phyloP scores from a whole-genome alignment of 2,329 filamentous ascomycete species.

The Mycogone perniciosa region DNA sequence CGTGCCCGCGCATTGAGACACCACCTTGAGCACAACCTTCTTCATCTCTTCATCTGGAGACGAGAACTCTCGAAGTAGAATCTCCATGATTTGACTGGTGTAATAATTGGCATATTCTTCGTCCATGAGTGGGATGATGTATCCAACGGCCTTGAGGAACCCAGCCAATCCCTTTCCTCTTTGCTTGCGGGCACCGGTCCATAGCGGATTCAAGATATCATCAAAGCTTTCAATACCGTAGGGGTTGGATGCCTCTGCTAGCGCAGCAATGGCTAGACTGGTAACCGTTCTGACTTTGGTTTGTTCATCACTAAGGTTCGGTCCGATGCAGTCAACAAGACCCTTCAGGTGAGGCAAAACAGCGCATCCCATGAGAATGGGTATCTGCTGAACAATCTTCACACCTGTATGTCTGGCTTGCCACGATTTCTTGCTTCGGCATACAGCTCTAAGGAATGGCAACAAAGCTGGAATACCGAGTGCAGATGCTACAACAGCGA shows the following conservation, averaged over 20 bases:
- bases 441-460: conserved; percentile 91
- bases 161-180: conserved; percentile 92
- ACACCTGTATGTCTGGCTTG: conserved; percentile 96
- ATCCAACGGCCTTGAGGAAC: conserved; percentile 95
- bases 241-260: conserved; percentile 93
- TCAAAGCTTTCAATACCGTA: conserved; percentile 99
- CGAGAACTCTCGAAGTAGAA: conserved; percentile 88
- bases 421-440: conserved; percentile 98
- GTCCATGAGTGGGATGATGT: conserved; percentile 98
- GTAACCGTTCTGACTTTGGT: conserved; percentile 97
- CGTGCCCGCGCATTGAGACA: conserved; percentile 91
- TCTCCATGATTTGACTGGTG: conserved; percentile 98
- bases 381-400: conserved; percentile 98
- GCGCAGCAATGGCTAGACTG: conserved; percentile 84
- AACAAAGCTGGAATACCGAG: conserved; percentile 92
- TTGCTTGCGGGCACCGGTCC: conserved; percentile 94
- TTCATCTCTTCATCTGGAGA: conserved; percentile 99
- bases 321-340: conserved; percentile 90
- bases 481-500: conserved; percentile 93
- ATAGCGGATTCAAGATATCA: conserved; percentile 92
- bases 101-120: conserved; percentile 99
- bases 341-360: conserved; percentile 93
- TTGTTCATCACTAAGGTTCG: conserved; percentile 95
- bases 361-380: conserved; percentile 96
- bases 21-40: conserved; percentile 95